Percentiles rank a stretch among this genome's conserved stretches.
Evolutionary conservation across 805 yeast species (phyloP).

Genomic region (Candida dajiaensis): DNA sequence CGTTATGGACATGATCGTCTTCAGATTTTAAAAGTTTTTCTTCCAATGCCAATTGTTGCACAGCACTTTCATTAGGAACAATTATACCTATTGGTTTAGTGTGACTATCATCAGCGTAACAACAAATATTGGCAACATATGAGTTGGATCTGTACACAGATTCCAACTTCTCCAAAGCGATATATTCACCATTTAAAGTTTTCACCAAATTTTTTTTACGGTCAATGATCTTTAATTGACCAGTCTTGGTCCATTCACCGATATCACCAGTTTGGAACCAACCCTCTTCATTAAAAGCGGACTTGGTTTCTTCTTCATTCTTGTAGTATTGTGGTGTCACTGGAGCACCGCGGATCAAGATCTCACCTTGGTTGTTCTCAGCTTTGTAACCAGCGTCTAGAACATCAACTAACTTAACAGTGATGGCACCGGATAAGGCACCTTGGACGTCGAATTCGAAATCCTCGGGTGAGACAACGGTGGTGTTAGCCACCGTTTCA

Average conservation of each 20-base stretch:
- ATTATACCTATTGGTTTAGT: conserved; percentile 92
- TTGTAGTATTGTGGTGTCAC: conserved; percentile 75
- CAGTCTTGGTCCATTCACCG: conserved; percentile 83
- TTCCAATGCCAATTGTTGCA: conserved; percentile 55
- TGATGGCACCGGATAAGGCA: conserved; percentile 73
- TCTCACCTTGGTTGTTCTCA: conserved; percentile 89
- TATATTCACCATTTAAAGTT: conserved; percentile 95
- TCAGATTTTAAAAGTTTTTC: conserved; percentile 41
- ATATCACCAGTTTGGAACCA: conserved; percentile 98
- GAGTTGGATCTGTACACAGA: conserved; percentile 81
- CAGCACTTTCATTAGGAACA: conserved; percentile 67
- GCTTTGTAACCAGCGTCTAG: conserved; percentile 89
- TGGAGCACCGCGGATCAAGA: conserved; percentile 69
- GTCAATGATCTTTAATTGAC: conserved; percentile 80
- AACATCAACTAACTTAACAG: conserved; percentile 86
- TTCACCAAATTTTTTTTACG: conserved; percentile 94
- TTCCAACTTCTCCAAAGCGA: conserved; percentile 93
- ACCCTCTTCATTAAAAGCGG: conserved; percentile 65
- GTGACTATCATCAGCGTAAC: conserved; percentile 82
- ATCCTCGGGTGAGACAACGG: conserved; percentile 57
- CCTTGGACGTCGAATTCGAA: conserved; percentile 79
- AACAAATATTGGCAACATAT: conserved; percentile 76
- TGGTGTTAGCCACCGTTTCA: conserved; percentile 88
- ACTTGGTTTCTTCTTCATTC: conserved; percentile 75
- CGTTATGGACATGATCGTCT: conserved; percentile 42